phyloP scores from a whole-genome alignment of 176 grass and related monocot genomes.

The Echinochloa phyllopogon region DNA sequence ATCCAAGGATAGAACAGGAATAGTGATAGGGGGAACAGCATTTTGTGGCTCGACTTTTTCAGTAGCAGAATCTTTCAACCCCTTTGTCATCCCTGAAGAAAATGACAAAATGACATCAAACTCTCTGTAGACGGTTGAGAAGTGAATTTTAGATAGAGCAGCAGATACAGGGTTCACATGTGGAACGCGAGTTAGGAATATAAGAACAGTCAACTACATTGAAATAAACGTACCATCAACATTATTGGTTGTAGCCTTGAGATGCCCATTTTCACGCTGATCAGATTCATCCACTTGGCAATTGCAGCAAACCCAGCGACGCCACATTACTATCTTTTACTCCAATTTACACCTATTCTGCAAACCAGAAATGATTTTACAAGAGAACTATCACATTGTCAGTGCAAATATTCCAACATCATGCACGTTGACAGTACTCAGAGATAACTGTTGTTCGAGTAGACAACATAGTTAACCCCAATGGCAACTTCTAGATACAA shows the following conservation, averaged over 20 bases:
- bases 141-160: constrained; percentile 8
- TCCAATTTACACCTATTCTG: constrained; percentile 26
- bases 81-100: constrained; percentile 44
- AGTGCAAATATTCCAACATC: neutral
- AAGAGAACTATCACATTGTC: constrained; percentile 12
- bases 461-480: neutral
- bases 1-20: constrained; percentile 70
- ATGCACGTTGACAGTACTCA: neutral
- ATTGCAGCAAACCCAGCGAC: constrained; percentile 78
- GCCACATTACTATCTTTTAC: constrained; percentile 48
- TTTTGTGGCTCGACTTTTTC: constrained; percentile 54
- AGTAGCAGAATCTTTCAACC: constrained; percentile 48
- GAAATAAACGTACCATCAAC: constrained; percentile 48
- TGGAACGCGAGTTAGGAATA: neutral
- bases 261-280: constrained; percentile 48
- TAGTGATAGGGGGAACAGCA: constrained; percentile 56
- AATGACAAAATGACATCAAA: constrained; percentile 17
- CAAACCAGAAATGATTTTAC: constrained; percentile 33
- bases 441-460: neutral
- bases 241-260: constrained; percentile 50
- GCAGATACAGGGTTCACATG: constrained; percentile 4
- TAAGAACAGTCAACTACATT: neutral
- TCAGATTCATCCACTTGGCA: constrained; percentile 55
- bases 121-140: neutral
- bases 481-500: neutral